phyloP scores from a whole-genome alignment of 306 rosid genomes.

The Quercus berberidifolia region DNA sequence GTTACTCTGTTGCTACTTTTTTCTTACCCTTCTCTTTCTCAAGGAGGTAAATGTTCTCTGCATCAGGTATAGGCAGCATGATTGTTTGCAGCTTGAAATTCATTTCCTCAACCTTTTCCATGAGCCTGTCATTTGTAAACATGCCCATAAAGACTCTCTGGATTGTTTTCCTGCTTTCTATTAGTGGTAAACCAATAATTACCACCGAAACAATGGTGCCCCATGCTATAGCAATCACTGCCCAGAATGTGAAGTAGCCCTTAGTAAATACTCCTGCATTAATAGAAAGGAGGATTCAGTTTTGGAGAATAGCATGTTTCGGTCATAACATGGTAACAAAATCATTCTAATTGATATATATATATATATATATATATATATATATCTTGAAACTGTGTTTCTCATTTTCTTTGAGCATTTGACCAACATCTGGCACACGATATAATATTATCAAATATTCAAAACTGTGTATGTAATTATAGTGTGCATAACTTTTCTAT shows the following conservation, averaged over 20 bases:
- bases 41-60: slow-evolving; percentile 62
- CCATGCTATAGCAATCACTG: slow-evolving; percentile 85
- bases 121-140: slow-evolving; percentile 78
- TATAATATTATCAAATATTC: too few species aligned
- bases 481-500: too few species aligned
- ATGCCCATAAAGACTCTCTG: slow-evolving; percentile 50
- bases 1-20: slow-evolving; percentile 24
- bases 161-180: slow-evolving; percentile 78
- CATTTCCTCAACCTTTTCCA: slow-evolving; percentile 70
- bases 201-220: slow-evolving; percentile 78
- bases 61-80: slow-evolving; percentile 70
- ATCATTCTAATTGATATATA: too few species aligned
- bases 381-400: too few species aligned
- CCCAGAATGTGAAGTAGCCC: slow-evolving; percentile 84
- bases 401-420: too few species aligned
- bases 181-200: slow-evolving; percentile 63
- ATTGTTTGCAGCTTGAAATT: slow-evolving; percentile 60
- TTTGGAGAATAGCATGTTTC: background rate
- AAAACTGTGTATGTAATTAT: too few species aligned
- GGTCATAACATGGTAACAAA: too few species aligned
- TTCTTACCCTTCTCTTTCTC: slow-evolving; percentile 68
- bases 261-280: slow-evolving; percentile 60
- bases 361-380: too few species aligned
- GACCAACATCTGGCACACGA: too few species aligned
- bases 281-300: background rate